Evolutionary conservation across 345 rosid genomes (phyloP), one percentile per base, ranked within the genome.

Genomic region (Pugionium dolabratum): DNA sequence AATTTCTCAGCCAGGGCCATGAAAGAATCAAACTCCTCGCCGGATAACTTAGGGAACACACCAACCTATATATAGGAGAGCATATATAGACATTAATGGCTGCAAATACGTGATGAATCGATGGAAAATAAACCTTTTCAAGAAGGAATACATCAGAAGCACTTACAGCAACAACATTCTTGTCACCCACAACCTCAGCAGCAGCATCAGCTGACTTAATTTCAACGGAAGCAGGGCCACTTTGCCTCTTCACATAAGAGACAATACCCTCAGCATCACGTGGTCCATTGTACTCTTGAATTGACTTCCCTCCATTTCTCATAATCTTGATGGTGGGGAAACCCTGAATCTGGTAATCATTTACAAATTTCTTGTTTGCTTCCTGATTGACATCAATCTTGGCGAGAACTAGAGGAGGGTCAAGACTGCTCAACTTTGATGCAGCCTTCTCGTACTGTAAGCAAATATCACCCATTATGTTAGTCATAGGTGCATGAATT

Each of bases 371-470:
- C 67, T 71, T 89, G 82, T 91, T 94, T 41, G 44, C 59, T 53
- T 87, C 95, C 0, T 91, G 81, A 70, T 78, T 87, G 60, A 95
- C 96, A 85, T 94, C 96, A 65, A 94, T 83, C 77, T 94, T 94
- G 3, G 99, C 99, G 0, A 94, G 85, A 75, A 79, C 59, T 3
- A 91, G 33, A 0, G 86, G 84, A 59, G 90, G 93, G 43, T 76
- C 81, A 34, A 80, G 85, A 65, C 80, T 83, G 29, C 87, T 84
- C 86, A 94, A 71, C 32, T 80, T 51, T 10, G 95, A 78, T 6
- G 99, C 99, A 67, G 97, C 99, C 78, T 91, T 87, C 85, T 90
- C 97, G 63, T 85, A 94, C 99, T 94, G 71, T 70, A 63, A 9
- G 25, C 26, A 50, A 64, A 4, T 4, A 63, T 4, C 32, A 62